phyloP scores from a whole-genome alignment of 1,139 yeast genomes.

The Nadsonia starkeyi-henricii region DNA sequence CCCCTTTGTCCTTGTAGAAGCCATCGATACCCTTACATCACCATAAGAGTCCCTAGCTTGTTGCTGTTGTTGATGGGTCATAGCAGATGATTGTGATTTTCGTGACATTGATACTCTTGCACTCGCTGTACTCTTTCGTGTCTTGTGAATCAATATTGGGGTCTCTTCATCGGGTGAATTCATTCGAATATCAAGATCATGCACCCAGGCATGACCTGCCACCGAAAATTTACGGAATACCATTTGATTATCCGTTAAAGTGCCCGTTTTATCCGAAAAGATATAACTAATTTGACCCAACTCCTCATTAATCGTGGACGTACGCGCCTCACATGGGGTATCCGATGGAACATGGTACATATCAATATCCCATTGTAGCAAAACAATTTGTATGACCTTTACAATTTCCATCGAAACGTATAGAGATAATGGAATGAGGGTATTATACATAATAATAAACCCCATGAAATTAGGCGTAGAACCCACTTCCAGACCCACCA shows the following conservation, averaged over 20 bases:
- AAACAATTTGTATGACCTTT: constrained; percentile 67
- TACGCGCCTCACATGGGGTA: constrained; percentile 89
- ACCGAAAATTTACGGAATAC: constrained; percentile 24
- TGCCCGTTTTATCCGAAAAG: constrained; percentile 95
- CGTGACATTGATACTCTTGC: constrained; percentile 1
- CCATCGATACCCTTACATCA: too few species aligned
- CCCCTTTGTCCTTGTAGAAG: too few species aligned
- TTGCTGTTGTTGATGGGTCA: background rate
- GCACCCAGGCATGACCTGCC: constrained; percentile 84
- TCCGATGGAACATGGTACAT: constrained; percentile 78
- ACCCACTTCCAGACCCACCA: constrained; percentile 63
- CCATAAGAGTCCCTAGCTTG: too few species aligned
- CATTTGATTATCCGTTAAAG: constrained; percentile 48
- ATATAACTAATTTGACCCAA: constrained; percentile 92
- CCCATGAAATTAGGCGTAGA: constrained; percentile 88
- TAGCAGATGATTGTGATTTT: background rate
- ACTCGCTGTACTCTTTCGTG: constrained; percentile 4
- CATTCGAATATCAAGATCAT: constrained; percentile 39
- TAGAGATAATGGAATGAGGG: constrained; percentile 84
- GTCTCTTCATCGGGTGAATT: background rate
- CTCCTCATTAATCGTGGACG: constrained; percentile 92
- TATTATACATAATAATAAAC: constrained; percentile 91
- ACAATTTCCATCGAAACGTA: constrained; percentile 96
- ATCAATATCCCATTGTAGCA: constrained; percentile 82
- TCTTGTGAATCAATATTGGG: constrained; percentile 3